Evolutionary conservation across 805 yeast genomes (phyloP), one percentile per base, ranked within the genome.

Genomic region (Hanseniaspora hatyaiensis): DNA sequence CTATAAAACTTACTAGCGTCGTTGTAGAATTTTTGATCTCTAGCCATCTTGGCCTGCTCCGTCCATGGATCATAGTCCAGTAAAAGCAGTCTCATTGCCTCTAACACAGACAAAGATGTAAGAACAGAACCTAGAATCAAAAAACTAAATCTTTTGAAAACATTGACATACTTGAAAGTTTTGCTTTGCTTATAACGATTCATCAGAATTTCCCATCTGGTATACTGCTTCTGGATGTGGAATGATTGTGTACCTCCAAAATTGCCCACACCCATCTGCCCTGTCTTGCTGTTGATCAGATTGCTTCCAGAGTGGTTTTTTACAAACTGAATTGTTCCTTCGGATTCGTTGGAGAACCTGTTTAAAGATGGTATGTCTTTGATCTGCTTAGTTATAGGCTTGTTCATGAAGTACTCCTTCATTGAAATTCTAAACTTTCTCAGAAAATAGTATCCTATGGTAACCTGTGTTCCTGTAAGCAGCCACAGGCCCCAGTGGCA

Each of bases 61-160:
- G 62, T 68, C 88, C 88, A 81, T 8, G 88, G 88, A 57, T 81
- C 88, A 51, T 66, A 67, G 34, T 68, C 68, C 12, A 68, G 45
- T 41, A 68, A 24, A 6, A 54, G 55, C 33, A 78, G 54, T 47
- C 88, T 65, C 13, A 74, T 65, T 6, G 69, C 53, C 55, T 81
- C 89, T 30, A 80, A 57, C 2, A 77, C 72, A 2, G 82, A 67
- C 47, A 73, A 71, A 52, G 73, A 71, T n/a, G 77, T 56, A 13
- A 75, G 53, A 16, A 67, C 63, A 0, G 74, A 52, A 6, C 84
- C 84, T 0, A 64, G 53, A 0, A 65, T 31, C 1, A 64, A 50
- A 40, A 68, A 70, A 5, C n/a, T 16, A 8, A 41, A 19, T 29
- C 50, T 40, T 22, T 38, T 28, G 3, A 38, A n/a, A 34, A n/a